Evolutionary conservation across 805 yeast species (phyloP).

Genomic region (Sugiyamaella qingdaonensis): DNA sequence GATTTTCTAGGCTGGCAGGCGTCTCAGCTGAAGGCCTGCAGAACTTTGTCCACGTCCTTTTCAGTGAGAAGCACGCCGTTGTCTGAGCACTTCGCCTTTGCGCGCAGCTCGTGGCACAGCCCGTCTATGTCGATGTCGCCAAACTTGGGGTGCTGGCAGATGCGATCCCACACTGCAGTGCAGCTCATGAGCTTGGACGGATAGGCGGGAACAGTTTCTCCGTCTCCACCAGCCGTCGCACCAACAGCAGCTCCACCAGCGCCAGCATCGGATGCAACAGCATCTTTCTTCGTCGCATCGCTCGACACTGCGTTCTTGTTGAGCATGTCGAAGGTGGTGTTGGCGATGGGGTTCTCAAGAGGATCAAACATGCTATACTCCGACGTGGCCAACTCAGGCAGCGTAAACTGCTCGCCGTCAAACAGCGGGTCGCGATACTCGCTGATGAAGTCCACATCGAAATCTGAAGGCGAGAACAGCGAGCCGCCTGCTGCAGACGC

Average conservation of each 20-base stretch:
- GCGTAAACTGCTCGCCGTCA: slow-evolving; percentile 32
- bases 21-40: slow-evolving; percentile 20
- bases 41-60: slow-evolving; percentile 64
- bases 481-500: background rate
- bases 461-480: slow-evolving; percentile 27
- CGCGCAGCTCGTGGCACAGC: slow-evolving; percentile 79
- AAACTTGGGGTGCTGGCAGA: slow-evolving; percentile 89
- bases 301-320: slow-evolving; percentile 8
- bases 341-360: slow-evolving; percentile 27
- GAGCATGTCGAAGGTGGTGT: slow-evolving; percentile 16
- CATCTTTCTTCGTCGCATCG: background rate
- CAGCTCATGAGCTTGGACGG: slow-evolving; percentile 51
- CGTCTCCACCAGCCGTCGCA: slow-evolving; percentile 8
- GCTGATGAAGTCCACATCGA: slow-evolving; percentile 26
- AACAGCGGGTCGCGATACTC: slow-evolving; percentile 29
- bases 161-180: slow-evolving; percentile 94
- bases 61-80: slow-evolving; percentile 84
- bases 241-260: slow-evolving; percentile 1
- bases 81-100: slow-evolving; percentile 94
- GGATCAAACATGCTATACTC: slow-evolving; percentile 37
- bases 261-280: background rate
- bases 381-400: slow-evolving; percentile 32
- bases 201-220: slow-evolving; percentile 31
- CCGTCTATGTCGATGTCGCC: slow-evolving; percentile 93
- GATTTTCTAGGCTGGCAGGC: background rate